Conservation (phyloP, 2,329 filamentous ascomycete species). For the Penicillium capsulatum region DNA sequence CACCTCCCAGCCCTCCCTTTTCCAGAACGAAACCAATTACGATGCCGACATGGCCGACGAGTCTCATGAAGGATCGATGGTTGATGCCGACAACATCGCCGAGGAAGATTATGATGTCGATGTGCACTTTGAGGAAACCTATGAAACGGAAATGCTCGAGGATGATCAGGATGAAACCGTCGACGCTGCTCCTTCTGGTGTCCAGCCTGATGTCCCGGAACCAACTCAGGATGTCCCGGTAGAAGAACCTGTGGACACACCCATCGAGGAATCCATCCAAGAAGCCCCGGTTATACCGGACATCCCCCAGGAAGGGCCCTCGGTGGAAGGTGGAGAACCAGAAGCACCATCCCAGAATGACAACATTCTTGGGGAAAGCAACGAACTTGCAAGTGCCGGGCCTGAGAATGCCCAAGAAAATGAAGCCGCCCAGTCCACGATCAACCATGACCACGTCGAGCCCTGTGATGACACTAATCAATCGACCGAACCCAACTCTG, state of each 20-base stretch:
- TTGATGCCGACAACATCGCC: slow-evolving; percentile 33
- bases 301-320: neutral
- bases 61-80: slow-evolving; percentile 37
- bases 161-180: slow-evolving; percentile 37
- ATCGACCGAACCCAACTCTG: slow-evolving; percentile 5
- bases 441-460: neutral
- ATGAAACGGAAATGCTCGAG: slow-evolving; percentile 41
- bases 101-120: slow-evolving; percentile 29
- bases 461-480: slow-evolving; percentile 21
- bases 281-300: no score
- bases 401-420: neutral
- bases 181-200: slow-evolving; percentile 28
- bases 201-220: slow-evolving; percentile 15
- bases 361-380: no score
- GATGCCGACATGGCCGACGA: slow-evolving; percentile 50
- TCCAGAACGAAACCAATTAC: slow-evolving; percentile 27
- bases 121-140: slow-evolving; percentile 31
- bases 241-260: neutral
- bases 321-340: neutral
- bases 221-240: slow-evolving; percentile 7
- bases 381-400: neutral
- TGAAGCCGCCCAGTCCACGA: slow-evolving; percentile 4
- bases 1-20: slow-evolving; percentile 29
- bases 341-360: neutral
- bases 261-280: neutral